Evolutionary conservation across 1,284 basidiomycete species (phyloP), one percentile per base, ranked within the genome.

Genomic region (Sporisorium exsertum): DNA sequence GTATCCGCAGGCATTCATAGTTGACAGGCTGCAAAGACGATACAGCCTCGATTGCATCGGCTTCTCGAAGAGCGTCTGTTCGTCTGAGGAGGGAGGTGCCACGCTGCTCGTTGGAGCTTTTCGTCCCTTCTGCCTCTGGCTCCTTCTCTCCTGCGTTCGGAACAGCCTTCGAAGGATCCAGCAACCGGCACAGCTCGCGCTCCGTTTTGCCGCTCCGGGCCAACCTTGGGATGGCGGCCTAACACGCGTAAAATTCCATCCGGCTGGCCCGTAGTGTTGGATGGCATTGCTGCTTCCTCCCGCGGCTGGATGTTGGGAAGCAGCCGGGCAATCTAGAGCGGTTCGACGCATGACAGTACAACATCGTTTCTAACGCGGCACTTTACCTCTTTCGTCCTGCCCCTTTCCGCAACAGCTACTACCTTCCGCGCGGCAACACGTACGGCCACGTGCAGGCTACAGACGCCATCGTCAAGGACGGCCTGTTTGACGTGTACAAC

Each of bases 381-480:
- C n/a, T n/a, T n/a, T n/a, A n/a, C n/a, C 35, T 24, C 2, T 13
- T 26, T 4, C 8, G 29, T 32, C n/a, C 35, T 2, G 12, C 24
- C 10, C 12, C 37, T 37, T 56, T 26, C 56, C 2, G 16, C 22
- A 55, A 26, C 83, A 97, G 94, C 52, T 98, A 95, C 91, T 92
- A 97, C 72, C 85, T 94, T 55, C 94, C 95, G 52, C 94, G 97
- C 69, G 89, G 91, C 84, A 93, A 95, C 20, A 87, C 89, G 18
- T 99, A 95, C 82, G 97, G 97, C 77, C 93, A 96, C 87, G 91
- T 95, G 86, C 91, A 92, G 77, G 88, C 93, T 51, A 91, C 88
- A 73, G 97, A 99, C 87, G 92, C 95, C 29, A 89, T 99, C 60
- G 92, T 97, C 87, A 89, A 88, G 79, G 97, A 99, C 85, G 97